Evolutionary conservation across 352 stramenopile genomes (phyloP), one percentile per base, ranked within the genome.

Genomic region (Blastocystis sp.): DNA sequence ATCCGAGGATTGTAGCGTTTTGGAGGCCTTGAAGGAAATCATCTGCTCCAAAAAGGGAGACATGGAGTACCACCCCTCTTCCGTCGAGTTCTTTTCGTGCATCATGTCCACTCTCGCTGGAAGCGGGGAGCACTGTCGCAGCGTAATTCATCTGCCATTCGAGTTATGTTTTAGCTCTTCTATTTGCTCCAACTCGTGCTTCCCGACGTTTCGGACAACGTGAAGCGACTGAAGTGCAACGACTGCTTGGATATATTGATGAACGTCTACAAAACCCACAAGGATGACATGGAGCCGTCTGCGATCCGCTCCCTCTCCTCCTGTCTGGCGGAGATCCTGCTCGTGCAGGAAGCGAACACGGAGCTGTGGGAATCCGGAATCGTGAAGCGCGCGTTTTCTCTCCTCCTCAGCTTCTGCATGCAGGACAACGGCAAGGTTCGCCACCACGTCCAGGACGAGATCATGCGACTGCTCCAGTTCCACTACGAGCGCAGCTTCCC

Each of bases 221-320:
- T 88, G 39, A 88, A 88, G 63, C 61, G 77, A 9, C 51, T 76
- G 37, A 88, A 88, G 63, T 88, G 77, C 39, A 76, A 76, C 29
- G 77, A 88, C 24, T 76, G 61, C 60, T 45, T 88, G 29, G 77
- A 88, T 3, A 76, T 88, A 39, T 74, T 88, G 16, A 3, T 74
- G 63, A 76, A 70, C 39, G 60, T 39, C 24, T 70, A 76, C 77
- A 88, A 71, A 60, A 45, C 33, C 1, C 61, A 71, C 24, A 9
- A 76, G 39, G 62, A 35, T 10, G 37, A 88, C 29, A 88, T 88
- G 13, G 77, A 88, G 24, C 77, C 61, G 2, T 60, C 61, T 51
- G 51, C 59, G 19, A 62, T 62, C 1, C 77, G 77, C 60, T 88
- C 77, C 24, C 59, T 88, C 13, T 35, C 35, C 24, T 33, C 19